Base-by-base conservation (phyloP, 2,329 filamentous ascomycete species). In the Xylogone sp. region DNA sequence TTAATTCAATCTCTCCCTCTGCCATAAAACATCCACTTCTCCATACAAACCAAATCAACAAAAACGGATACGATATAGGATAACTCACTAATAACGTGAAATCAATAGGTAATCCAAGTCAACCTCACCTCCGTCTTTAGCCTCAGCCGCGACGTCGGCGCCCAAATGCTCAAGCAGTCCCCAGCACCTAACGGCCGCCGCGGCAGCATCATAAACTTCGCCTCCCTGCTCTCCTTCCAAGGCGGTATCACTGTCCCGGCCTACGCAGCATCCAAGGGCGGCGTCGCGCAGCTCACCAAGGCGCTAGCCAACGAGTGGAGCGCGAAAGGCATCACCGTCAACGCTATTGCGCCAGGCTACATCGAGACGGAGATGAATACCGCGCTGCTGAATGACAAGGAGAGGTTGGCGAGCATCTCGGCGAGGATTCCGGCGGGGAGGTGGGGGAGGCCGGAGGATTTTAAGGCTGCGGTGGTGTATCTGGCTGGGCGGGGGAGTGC, bases 361-460 rank as follows among this genome's bases (percentile, higher is more conserved):
- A 89, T 96, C 61, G 88, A 82, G 46, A 96, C 91, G n/a, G 91
- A 96, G 54, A 96, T 96, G 92, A 97, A 96, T 68, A 79, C 78
- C 58, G 91, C 90, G 2, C 70, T 97, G 63, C 81, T 96, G 43
- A 80, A 84, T 47, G 84, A 96, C 68, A 69, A 79, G 62, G 81
- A 79, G 59, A 75, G 91, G 31, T 78, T 87, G 54, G 81, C 77
- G 57, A 86, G 86, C 62, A 96, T 96, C 60, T 78, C 88, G 63
- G 83, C 82, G 29, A 75, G 90, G 51, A 96, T 96, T 62, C 91
- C 91, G 0, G 89, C 88, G 1, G 90, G 87, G 0, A 75, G 90
- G 59, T 96, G 91, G 90, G 91, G 90, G 0, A 76, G 68, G 10
- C 87, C 90, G 0, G 90, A 95, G 21, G 92, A 97, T 62, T 96